Percentiles rank a stretch among this genome's conserved stretches.
These are phyloP conservation scores for Fistulifera solaris DNA, from an alignment of 108 stramenopile genomes.

Conservation along the genomic window DNA sequence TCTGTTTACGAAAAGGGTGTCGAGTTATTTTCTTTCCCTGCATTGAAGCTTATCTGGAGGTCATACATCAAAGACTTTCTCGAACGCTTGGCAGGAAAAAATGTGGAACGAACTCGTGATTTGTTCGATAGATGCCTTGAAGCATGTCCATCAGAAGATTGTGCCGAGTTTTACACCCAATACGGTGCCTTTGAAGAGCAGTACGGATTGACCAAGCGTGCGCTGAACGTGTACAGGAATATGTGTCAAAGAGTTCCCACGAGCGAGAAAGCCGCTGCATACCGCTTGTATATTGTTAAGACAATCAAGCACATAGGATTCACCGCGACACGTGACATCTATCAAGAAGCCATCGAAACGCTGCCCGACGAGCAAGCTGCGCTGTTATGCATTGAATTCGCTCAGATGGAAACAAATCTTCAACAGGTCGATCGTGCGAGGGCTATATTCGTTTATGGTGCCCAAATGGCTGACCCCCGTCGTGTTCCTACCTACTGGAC, in stretches of 20 bases:
- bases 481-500: constrained; percentile 85
- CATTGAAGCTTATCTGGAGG: constrained; percentile 82
- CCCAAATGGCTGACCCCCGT: constrained; percentile 93
- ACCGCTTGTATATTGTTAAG: constrained; percentile 84
- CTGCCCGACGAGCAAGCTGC: constrained; percentile 68
- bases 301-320: constrained; percentile 84
- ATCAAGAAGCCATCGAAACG: constrained; percentile 86
- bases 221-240: constrained; percentile 80
- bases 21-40: constrained; percentile 81
- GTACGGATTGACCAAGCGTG: constrained; percentile 89
- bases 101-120: constrained; percentile 89
- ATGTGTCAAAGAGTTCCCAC: constrained; percentile 82
- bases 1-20: constrained; percentile 83
- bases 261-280: constrained; percentile 78
- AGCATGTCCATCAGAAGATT: constrained; percentile 77
- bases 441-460: constrained; percentile 81
- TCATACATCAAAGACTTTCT: constrained; percentile 82
- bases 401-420: constrained; percentile 85
- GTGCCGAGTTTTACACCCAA: constrained; percentile 78
- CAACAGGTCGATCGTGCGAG: constrained; percentile 95
- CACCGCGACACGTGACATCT: constrained; percentile 83
- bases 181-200: constrained; percentile 94
- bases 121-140: constrained; percentile 90
- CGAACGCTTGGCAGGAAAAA: constrained; percentile 86
- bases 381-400: constrained; percentile 88